Evolutionary conservation across 2,329 filamentous ascomycete genomes (phyloP), one percentile per base, ranked within the genome.

Genomic region (Trichoderma arundinaceum): DNA sequence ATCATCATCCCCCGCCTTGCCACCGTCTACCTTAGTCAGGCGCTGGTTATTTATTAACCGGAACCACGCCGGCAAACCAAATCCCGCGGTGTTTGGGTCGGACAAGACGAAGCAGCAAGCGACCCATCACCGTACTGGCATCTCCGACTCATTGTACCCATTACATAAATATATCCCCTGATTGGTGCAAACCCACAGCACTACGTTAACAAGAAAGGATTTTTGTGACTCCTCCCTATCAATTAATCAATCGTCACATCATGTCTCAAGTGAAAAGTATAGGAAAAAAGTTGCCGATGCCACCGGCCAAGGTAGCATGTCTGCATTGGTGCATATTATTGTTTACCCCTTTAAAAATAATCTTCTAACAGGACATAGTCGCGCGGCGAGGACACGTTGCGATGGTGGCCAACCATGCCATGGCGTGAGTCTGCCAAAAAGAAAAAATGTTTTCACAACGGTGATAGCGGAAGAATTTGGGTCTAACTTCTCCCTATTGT

Each of bases 231-330:
- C 28, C 56, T 48, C 17, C 32, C 4, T 7, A 38, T 22, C 17
- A 58, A 28, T 28, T 4, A 4, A 28, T 28, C 22, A 28, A 28
- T 28, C 32, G 33, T 33, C 39, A 6, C 15, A 58, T 15, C 12
- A 59, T 59, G 56, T 48, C 56, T 2, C 22, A 28, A 35, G 43
- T 1, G 10, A 59, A 59, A n/a, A 17, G 7, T 35, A 12, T 4
- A 28, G 56, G 17, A 13, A 38, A 32, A 2, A 48, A 59, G 8
- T 38, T 59, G 7, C 0, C 56, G 43, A 48, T 59, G 28, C 56
- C 41, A 3, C 56, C 41, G 41, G 43, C 56, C 22, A 48, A 59
- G 43, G 12, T 59, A 12, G 56, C 56, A 38, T 59, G 56, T 35
- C 43, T 59, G 19, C 56, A 59, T 48, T 59, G 56, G 43, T 59